Base-by-base conservation (phyloP, 2,329 filamentous ascomycete genomes). In the Aspergillus neoniger region DNA sequence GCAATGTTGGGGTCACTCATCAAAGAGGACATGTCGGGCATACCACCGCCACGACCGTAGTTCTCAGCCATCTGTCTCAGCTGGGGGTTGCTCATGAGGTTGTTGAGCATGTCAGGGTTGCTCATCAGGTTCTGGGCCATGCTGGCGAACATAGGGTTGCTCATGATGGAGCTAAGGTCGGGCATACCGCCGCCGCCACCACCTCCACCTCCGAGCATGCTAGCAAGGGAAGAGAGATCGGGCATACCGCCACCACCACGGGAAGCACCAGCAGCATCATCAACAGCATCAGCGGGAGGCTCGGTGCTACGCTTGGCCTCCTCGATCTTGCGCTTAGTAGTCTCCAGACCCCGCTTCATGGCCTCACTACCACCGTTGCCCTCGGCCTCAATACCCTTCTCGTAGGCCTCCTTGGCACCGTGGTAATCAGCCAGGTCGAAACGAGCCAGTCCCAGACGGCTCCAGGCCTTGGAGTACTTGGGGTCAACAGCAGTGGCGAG, bases 51-150 rank as follows among this genome's bases (percentile, higher is more conserved):
- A 12, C 76, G 72, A 23, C 78, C 86, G 73, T 96, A 92, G 69
- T 85, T 86, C 72, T 90, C 88, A 49, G 92, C 92, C 92, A 97
- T 94, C 74, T 96, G 87, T 59, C 91, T 85, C 63, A 98, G 80
- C 63, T 88, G 86, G 3, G 95, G 95, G 82, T 99, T 98, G 83
- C 83, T 92, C 93, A 99, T 96, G 60, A 99, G 79, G 76, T 92
- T 95, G 74, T 83, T 85, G 87, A 98, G 90, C 82, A 93, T 87
- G 9, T 96, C 91, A 0, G 95, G 95, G 80, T 99, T 97, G 80
- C 88, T 91, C 95, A 98, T 98, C 58, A 99, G 79, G 78, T 91
- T 96, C 82, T 97, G 92, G 4, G 95, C 95, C 92, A 98, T 97
- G 80, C 86, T 91, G 54, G 92, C 87, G 80, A 99, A 96, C 95